Base-by-base conservation (phyloP, 257 asterid species). In the Forsythia suspensa region DNA sequence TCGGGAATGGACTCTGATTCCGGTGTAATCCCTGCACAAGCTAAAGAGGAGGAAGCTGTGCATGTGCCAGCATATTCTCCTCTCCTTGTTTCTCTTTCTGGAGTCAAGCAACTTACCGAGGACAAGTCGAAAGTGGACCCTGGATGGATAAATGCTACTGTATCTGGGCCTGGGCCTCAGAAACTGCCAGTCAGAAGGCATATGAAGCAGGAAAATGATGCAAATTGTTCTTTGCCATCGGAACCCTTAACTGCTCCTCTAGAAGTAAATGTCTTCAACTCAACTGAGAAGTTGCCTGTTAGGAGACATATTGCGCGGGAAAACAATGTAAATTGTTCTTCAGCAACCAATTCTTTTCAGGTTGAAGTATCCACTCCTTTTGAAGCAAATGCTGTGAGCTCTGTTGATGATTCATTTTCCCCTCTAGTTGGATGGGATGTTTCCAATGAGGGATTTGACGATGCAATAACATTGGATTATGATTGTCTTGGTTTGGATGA, bases 171-270 rank as follows among this genome's bases (percentile, higher is more conserved):
- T 6, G 91, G 87, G 76, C 90, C 94, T 71, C 81, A 76, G 69
- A 94, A 94, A 79, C 86, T 91, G 59, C 91, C 91, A 3, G 93
- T 94, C 76, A 88, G 97, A 79, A 86, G 98, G 81, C 94, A 88
- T 46, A 77, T 68, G 13, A 88, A 86, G 82, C 86, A 80, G 66
- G 92, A 88, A 73, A 79, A 84, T 8, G 89, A 83, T 38, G 68
- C 21, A 41, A 84, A 77, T 76, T 59, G 37, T 67, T 68, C 85
- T 65, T 29, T 71, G 55, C 76, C 78, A 8, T 79, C 82, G 51
- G 78, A 84, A 70, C 72, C 88, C 52, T 68, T 83, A 20, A 66
- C 89, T 41, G 18, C 82, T 72, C 72, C 86, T 18, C 72, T 75
- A 44, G 88, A 81, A 71, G 85, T 84, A 85, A 82, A 74, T 71